A percentile compares a stretch with the other conserved stretches of the same genome.
Evolutionary conservation across 75 land plant species (phyloP).

Genomic region (Sequoia sempervirens): DNA sequence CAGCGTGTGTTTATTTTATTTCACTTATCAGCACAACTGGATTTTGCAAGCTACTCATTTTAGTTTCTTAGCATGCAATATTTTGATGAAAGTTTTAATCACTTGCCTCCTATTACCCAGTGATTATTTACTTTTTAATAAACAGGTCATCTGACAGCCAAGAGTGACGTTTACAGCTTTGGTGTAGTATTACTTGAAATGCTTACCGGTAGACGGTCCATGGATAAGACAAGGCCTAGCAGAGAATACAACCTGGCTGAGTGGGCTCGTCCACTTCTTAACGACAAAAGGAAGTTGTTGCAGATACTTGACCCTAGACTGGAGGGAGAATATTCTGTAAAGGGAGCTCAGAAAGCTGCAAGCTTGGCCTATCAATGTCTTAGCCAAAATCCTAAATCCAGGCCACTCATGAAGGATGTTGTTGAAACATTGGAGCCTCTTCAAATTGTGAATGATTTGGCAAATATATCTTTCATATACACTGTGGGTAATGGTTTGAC

Average conservation of each 20-base stretch:
- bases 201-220: conserved; percentile 63
- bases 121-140: conserved; percentile 9
- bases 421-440: conserved; percentile 66
- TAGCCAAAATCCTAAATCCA: conserved; percentile 56
- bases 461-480: conserved; percentile 7
- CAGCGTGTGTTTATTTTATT: not conserved
- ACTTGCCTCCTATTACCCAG: not conserved
- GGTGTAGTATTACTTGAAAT: conserved; percentile 77
- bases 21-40: not conserved
- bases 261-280: conserved; percentile 67
- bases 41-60: not conserved
- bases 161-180: conserved; percentile 79
- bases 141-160: conserved; percentile 61
- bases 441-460: conserved; percentile 26
- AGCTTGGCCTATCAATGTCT: conserved; percentile 72
- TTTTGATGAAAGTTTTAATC: not conserved
- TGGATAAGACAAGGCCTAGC: conserved; percentile 62
- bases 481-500: not conserved
- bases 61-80: not conserved
- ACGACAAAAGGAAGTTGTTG: conserved; percentile 50
- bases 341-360: conserved; percentile 62
- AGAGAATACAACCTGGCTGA: conserved; percentile 64
- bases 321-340: conserved; percentile 58
- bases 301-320: conserved; percentile 63
- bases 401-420: conserved; percentile 74